Evolutionary conservation across 2,329 filamentous ascomycete species (phyloP).

Genomic region (Aplosporella prunicola): DNA sequence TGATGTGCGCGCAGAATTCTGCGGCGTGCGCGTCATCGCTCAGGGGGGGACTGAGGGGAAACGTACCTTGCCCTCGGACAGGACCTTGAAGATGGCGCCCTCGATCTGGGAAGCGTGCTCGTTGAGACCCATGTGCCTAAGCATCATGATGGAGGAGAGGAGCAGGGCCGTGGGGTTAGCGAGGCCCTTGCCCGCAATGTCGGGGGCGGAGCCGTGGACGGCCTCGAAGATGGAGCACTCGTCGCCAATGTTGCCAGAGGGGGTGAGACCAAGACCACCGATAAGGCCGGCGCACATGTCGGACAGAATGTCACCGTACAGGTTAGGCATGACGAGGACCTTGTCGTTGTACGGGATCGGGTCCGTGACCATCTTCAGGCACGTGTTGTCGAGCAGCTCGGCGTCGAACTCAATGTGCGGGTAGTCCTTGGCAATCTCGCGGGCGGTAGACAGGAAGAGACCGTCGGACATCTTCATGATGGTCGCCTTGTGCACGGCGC

Average conservation of each 20-base stretch:
- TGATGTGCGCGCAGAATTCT: not conserved
- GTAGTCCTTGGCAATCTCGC: conserved; percentile 87
- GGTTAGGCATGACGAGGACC: conserved; percentile 93
- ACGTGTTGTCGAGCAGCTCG: conserved; percentile 98
- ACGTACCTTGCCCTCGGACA: conserved; percentile 83
- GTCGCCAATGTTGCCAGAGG: conserved; percentile 97
- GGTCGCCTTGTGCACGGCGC: conserved; percentile 97
- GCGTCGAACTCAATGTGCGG: conserved; percentile 93
- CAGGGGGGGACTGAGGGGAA: not conserved
- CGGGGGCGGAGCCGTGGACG: conserved; percentile 92
- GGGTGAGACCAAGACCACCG: conserved; percentile 91
- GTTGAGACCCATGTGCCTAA: conserved; percentile 91
- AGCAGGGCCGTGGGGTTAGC: conserved; percentile 96
- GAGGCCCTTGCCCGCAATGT: conserved; percentile 91
- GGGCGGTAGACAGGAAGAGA: conserved; percentile 84
- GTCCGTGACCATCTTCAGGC: conserved; percentile 97
- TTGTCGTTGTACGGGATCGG: conserved; percentile 97
- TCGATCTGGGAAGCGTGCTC: conserved; percentile 82
- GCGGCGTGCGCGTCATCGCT: not conserved
- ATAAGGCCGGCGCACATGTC: conserved; percentile 99
- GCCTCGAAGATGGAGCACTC: conserved; percentile 99
- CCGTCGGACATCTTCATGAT: conserved; percentile 99
- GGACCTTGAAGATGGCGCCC: conserved; percentile 87
- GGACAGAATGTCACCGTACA: conserved; percentile 98
- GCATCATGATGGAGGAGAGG: conserved; percentile 97